Evolutionary conservation across 2,329 filamentous ascomycete genomes (phyloP).

Genomic region (Sclerotinia glacialis): DNA sequence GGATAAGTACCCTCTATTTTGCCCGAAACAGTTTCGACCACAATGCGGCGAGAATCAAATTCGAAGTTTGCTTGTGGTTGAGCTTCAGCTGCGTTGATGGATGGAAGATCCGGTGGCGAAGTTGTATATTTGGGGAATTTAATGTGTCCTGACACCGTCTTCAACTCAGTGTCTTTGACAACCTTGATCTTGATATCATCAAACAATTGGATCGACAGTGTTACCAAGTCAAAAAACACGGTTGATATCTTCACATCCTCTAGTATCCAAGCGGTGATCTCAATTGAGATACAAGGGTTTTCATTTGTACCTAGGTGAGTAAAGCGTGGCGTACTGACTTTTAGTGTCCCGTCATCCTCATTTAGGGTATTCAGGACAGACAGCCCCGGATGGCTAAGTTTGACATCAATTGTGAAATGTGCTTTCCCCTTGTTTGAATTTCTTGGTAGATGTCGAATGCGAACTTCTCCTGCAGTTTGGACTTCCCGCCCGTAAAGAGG

Average conservation of each 20-base stretch:
- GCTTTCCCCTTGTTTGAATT: constrained; percentile 27
- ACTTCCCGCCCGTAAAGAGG: constrained; percentile 21
- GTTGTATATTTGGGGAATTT: constrained; percentile 27
- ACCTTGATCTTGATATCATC: constrained; percentile 35
- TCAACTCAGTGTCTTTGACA: constrained; percentile 27
- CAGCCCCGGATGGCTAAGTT: constrained; percentile 32
- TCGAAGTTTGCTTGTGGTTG: not conserved
- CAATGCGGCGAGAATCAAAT: constrained; percentile 30
- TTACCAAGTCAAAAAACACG: constrained; percentile 29
- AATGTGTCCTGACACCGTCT: constrained; percentile 31
- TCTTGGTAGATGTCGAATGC: constrained; percentile 29
- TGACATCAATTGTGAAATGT: constrained; percentile 32
- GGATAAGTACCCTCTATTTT: constrained; percentile 35
- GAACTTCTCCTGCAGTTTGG: constrained; percentile 33
- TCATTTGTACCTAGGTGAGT: constrained; percentile 20
- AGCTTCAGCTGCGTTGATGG: constrained; percentile 22
- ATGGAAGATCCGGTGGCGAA: not conserved
- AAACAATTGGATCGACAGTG: constrained; percentile 29
- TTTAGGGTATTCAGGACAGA: constrained; percentile 30
- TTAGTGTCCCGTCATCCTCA: constrained; percentile 26
- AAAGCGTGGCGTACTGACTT: constrained; percentile 33
- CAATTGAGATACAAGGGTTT: constrained; percentile 35
- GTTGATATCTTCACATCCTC: constrained; percentile 31
- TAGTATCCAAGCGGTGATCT: constrained; percentile 38
- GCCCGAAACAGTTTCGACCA: constrained; percentile 35